Base-by-base conservation (phyloP, 805 yeast species). In the Metschnikowia baotianmanensis region DNA sequence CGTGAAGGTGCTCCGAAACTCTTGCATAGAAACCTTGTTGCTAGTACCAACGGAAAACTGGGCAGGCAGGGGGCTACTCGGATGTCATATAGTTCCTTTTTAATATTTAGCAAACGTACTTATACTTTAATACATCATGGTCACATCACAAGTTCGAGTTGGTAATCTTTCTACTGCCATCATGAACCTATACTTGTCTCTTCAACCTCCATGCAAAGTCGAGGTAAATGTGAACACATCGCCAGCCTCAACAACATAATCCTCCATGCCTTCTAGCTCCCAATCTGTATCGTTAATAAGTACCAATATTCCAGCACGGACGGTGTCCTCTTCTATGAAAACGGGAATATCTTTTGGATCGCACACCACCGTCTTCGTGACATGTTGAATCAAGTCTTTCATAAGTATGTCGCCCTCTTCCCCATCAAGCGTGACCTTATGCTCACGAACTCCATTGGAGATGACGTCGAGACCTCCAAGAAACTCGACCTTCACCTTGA, bases 161-260 rank as follows among this genome's bases (percentile, higher is more conserved):
- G 12, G n/a, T 15, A 25, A 22, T 13, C n/a, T 10, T 18, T 7
- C 27, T 56, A n/a, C n/a, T n/a, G n/a, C n/a, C n/a, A n/a, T n/a
- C n/a, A n/a, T n/a, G n/a, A n/a, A n/a, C n/a, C n/a, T n/a, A n/a
- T n/a, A n/a, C n/a, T n/a, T n/a, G n/a, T n/a, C n/a, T n/a, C n/a
- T n/a, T n/a, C 58, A 91, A 34, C 99, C 99, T 4, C 99, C 99
- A 54, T 91, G 99, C 46, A 91, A 68, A 3, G 99, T 93, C 30
- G 95, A 85, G 1, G 97, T 91, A 56, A 91, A 91, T 3, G 95
- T 80, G 28, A 91, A 74, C 17, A 78, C 71, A 61, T 91, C 99
- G 10, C 85, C 82, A 34, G 75, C 65, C 60, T 86, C 84, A 12
- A 93, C 60, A n/a, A 71, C 78, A 55, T 89, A 89, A 7, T 78